Base-by-base conservation (phyloP, 108 stramenopile species). In the Pseudonitzschia multiseries region DNA sequence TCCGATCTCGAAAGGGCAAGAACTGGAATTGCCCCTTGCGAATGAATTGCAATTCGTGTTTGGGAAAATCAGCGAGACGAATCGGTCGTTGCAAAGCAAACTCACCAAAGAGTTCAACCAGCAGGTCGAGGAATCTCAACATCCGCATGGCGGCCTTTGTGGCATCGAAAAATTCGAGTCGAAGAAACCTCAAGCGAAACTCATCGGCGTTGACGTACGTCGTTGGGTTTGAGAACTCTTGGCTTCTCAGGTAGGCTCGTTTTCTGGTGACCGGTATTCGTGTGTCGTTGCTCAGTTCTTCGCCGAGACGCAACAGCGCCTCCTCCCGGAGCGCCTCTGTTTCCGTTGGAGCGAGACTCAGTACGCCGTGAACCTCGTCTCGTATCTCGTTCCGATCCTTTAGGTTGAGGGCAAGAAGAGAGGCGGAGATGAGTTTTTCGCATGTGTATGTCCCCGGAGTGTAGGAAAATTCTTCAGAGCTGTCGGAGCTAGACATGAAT, bases 1-100 rank as follows among this genome's bases (percentile, higher is more conserved):
- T 43, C 33, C 67, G 54, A 62, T 78, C 77, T 22, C 71, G 62
- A 54, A 68, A 41, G 26, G 77, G 77, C 8, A 78, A 43, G 20
- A 62, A 40, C 31, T 78, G 77, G 9, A 62, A 4, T 24, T 33
- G 29, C n/a, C 61, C 61, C 36, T 33, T 62, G n/a, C 32, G 29
- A 12, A 62, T 21, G 36, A n/a, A 26, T 48, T 77, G 33, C 24
- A 51, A 4, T 4, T 65, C 64, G 2, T 65, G 61, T 26, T 71
- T 57, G 53, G 42, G n/a, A 48, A 77, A 70, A 66, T 80, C 73
- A 60, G 54, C 46, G 21, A 69, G 40, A 9, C 69, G 59, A 14
- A 74, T 71, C 8, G 75, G 56, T 43, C 53, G 27, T 14, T 22
- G 15, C 31, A 74, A 32, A 32, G 24, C 52, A 24, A 54, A 62